Conservation (phyloP, 345 rosid species). For the Bruguiera gymnorhiza region DNA sequence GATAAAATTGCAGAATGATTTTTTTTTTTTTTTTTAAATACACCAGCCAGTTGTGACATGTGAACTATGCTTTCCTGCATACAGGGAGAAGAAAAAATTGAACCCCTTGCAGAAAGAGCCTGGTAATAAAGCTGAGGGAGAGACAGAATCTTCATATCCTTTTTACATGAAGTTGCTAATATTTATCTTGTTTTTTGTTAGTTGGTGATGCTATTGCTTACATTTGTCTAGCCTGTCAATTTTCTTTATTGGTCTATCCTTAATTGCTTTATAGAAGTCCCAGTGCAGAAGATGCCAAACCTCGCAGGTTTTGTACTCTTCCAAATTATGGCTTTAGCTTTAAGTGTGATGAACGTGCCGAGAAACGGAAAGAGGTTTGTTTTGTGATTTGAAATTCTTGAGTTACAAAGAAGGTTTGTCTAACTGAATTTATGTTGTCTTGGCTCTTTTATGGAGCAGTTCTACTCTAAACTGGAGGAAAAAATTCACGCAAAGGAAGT, state of each 20-base stretch:
- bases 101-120: conserved; percentile 57
- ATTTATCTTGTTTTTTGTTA: conserved; percentile 14
- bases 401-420: conserved; percentile 4
- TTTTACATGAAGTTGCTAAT: conserved; percentile 24
- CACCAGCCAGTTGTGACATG: background rate
- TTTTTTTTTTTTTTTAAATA: background rate
- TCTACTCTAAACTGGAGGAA: conserved; percentile 92
- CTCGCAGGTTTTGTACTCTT: conserved; percentile 64
- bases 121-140: conserved; percentile 54
- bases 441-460: conserved; percentile 44
- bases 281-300: conserved; percentile 55
- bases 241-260: conserved; percentile 20
- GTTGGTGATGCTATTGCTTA: background rate
- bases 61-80: conserved; percentile 27
- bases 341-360: conserved; percentile 95
- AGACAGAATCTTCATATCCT: conserved; percentile 72
- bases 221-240: background rate
- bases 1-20: conserved; percentile 3
- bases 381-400: conserved; percentile 15
- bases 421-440: conserved; percentile 8
- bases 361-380: conserved; percentile 92
- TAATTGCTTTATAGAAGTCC: conserved; percentile 53
- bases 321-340: conserved; percentile 98
- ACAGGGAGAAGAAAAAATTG: conserved; percentile 62
- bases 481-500: conserved; percentile 92